phyloP scores from a whole-genome alignment of 495 filamentous ascomycete species.

The Clavariopsis aquatica region DNA sequence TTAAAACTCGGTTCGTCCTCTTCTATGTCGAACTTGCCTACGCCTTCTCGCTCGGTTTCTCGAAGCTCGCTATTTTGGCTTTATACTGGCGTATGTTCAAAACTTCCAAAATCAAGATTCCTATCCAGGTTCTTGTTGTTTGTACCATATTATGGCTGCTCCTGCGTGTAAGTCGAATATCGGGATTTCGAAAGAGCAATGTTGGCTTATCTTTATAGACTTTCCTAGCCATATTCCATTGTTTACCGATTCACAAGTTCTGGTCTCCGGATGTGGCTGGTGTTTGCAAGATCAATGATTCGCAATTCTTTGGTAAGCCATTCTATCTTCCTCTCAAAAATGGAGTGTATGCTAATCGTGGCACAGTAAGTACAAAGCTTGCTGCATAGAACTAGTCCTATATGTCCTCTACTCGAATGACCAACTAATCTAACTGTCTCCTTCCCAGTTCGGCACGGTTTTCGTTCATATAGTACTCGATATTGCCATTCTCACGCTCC shows the following conservation, averaged over 20 bases:
- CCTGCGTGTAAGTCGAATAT: constrained; percentile 13
- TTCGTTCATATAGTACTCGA: constrained; percentile 29
- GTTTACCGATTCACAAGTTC: constrained; percentile 31
- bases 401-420: neutral
- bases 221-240: constrained; percentile 35
- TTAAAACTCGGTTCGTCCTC: constrained; percentile 16
- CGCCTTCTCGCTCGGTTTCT: constrained; percentile 23
- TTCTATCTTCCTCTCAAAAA: neutral
- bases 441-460: constrained; percentile 20
- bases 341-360: neutral
- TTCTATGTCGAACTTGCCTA: constrained; percentile 26
- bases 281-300: constrained; percentile 29
- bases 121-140: constrained; percentile 23
- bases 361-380: neutral
- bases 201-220: constrained; percentile 10
- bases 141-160: constrained; percentile 26
- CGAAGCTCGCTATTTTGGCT: constrained; percentile 32
- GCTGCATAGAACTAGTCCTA: neutral
- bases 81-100: constrained; percentile 39
- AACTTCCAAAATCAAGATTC: constrained; percentile 25
- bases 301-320: constrained; percentile 24
- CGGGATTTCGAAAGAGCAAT: neutral
- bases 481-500: constrained; percentile 22
- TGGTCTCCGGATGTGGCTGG: constrained; percentile 17
- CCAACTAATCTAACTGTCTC: neutral